Conservation (phyloP, 2,329 filamentous ascomycete species). For the Apiospora pterosperma region DNA sequence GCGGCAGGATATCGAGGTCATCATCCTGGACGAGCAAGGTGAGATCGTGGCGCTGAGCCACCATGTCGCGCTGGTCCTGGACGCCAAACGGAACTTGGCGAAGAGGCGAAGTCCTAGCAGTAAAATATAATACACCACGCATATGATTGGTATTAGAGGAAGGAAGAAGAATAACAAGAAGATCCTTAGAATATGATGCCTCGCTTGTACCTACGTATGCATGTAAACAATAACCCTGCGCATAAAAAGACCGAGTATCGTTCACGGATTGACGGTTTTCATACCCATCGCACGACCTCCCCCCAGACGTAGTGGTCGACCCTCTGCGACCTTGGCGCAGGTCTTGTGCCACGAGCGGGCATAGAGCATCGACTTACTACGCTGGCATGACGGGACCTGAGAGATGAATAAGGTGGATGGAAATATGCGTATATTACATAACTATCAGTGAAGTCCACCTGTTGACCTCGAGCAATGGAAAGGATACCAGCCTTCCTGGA, state of each 20-base stretch:
- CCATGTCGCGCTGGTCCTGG: conserved; percentile 25
- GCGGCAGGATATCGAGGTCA: conserved; percentile 24
- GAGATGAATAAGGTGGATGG: background rate
- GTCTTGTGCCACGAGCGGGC: background rate
- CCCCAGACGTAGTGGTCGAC: background rate
- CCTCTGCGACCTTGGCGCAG: background rate
- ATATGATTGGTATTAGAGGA: background rate
- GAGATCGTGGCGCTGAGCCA: conserved; percentile 28
- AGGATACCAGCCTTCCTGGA: background rate
- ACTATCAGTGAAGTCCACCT: background rate
- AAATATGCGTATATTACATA: background rate
- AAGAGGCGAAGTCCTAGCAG: conserved; percentile 7
- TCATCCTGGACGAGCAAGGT: conserved; percentile 22
- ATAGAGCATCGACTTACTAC: too few relatives aligned
- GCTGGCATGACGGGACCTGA: background rate
- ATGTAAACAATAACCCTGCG: too few relatives aligned
- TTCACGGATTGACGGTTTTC: too few relatives aligned
- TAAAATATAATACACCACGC: background rate
- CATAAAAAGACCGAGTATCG: too few relatives aligned
- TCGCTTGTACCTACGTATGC: too few relatives aligned
- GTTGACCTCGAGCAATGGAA: background rate
- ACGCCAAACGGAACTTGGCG: conserved; percentile 24
- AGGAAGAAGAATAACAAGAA: too few relatives aligned
- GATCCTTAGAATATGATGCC: background rate
- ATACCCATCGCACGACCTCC: too few relatives aligned